These are phyloP conservation scores for Eragrostis nindensis DNA, from an alignment of 176 grass and related monocot genomes.

Conservation along the genomic window DNA sequence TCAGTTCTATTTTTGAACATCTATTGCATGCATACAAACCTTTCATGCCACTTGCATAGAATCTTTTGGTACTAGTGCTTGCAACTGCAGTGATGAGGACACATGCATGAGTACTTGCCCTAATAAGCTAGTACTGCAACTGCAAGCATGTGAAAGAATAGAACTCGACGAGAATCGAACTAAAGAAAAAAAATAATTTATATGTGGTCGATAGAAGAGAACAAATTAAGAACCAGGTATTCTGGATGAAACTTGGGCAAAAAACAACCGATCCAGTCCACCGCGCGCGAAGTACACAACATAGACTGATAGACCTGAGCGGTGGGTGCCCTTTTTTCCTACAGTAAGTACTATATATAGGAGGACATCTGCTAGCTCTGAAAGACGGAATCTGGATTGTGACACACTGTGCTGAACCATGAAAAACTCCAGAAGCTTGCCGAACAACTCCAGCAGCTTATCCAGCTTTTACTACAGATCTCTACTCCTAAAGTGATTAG, in stretches of 20 bases:
- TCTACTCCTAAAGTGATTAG: background rate
- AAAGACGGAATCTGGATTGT: constrained; percentile 35
- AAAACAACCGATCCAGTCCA: background rate
- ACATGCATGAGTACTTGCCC: background rate
- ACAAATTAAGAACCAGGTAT: background rate
- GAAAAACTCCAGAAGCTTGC: background rate
- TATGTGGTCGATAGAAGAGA: background rate
- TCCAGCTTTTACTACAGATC: too few species aligned
- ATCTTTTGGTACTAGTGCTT: constrained; percentile 30
- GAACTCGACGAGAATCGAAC: background rate
- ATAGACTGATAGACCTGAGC: background rate
- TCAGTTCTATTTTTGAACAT: background rate
- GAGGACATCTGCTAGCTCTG: background rate
- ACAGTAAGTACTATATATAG: too few species aligned
- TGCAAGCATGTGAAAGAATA: background rate
- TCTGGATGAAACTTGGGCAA: background rate
- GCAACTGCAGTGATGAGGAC: background rate
- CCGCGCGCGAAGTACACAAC: background rate
- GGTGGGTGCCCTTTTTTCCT: constrained; percentile 1
- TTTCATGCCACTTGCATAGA: background rate
- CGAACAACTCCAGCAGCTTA: too few species aligned
- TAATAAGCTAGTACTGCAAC: background rate
- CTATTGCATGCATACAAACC: background rate
- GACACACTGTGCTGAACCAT: constrained; percentile 15
- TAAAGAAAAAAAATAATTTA: background rate